Percentiles rank a stretch among this genome's conserved stretches.
These are phyloP conservation scores for Phytophthora cajani DNA, from an alignment of 352 stramenopile species.

Conservation along the genomic window DNA sequence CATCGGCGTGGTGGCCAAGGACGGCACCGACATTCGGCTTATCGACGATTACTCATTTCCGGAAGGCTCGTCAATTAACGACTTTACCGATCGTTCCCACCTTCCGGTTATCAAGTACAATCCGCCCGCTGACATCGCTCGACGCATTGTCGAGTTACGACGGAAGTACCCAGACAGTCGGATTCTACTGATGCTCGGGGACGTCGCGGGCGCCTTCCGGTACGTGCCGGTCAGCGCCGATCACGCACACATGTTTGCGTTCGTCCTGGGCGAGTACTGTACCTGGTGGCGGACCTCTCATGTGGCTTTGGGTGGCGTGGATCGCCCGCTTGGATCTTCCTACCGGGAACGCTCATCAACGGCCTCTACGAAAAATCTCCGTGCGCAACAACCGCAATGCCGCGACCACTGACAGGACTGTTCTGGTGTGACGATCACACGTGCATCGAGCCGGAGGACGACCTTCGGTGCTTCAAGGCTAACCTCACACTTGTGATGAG, in stretches of 20 bases:
- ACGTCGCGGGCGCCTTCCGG: neutral
- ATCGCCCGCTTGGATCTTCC: neutral
- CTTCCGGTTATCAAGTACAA: neutral
- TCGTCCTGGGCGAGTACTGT: neutral
- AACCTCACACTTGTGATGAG: neutral
- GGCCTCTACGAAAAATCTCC: neutral
- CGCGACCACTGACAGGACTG: neutral
- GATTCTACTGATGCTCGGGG: neutral
- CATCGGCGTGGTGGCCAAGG: neutral
- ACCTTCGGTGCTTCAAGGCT: neutral
- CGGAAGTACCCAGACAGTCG: neutral
- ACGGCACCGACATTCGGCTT: neutral
- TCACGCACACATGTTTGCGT: neutral
- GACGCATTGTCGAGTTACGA: neutral
- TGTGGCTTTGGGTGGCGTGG: neutral
- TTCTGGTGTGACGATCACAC: slow-evolving; percentile 9
- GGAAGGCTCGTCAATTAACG: neutral
- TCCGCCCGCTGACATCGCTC: neutral
- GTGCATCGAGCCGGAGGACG: neutral
- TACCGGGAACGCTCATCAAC: neutral
- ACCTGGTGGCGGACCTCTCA: neutral
- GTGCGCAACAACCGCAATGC: neutral
- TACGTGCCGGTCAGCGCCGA: neutral
- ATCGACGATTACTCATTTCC: neutral
- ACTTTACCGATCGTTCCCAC: neutral